phyloP scores from a whole-genome alignment of 305 asterid species.

The Fraxinus velutina region DNA sequence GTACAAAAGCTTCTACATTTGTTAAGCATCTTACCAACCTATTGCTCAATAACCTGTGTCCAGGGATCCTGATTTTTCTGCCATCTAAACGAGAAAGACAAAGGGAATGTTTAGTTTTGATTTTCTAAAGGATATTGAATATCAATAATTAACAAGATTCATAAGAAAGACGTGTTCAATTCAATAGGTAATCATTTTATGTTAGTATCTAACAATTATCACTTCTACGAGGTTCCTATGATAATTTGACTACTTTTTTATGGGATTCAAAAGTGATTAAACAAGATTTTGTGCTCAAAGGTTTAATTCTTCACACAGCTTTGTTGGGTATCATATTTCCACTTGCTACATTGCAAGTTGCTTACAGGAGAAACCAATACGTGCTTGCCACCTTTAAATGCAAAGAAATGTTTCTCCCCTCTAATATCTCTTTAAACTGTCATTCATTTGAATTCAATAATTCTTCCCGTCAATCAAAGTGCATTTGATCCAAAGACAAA shows the following conservation, averaged over 20 bases:
- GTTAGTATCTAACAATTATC: not conserved
- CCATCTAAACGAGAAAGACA: constrained; percentile 27
- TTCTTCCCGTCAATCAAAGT: not conserved
- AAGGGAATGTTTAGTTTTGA: not conserved
- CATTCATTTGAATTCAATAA: not conserved
- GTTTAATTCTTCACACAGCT: not conserved
- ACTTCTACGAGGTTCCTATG: not conserved
- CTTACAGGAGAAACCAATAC: not conserved
- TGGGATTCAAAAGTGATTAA: not conserved
- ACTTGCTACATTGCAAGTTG: not conserved
- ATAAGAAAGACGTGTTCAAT: not conserved
- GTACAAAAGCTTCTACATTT: constrained; percentile 55
- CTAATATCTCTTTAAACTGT: not conserved
- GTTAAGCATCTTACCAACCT: constrained; percentile 47
- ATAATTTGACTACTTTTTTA: not conserved
- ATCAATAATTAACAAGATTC: not conserved
- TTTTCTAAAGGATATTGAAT: not conserved
- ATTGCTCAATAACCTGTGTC: constrained; percentile 42
- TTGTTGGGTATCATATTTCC: not conserved
- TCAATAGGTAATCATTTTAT: not conserved
- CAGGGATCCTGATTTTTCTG: constrained; percentile 40
- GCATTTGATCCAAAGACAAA: not conserved
- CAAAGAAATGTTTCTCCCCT: not conserved
- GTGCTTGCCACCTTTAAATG: not conserved
- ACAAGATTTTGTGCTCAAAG: not conserved